Conservation (phyloP, 2,329 filamentous ascomycete genomes). For the Thelonectria rubi region DNA sequence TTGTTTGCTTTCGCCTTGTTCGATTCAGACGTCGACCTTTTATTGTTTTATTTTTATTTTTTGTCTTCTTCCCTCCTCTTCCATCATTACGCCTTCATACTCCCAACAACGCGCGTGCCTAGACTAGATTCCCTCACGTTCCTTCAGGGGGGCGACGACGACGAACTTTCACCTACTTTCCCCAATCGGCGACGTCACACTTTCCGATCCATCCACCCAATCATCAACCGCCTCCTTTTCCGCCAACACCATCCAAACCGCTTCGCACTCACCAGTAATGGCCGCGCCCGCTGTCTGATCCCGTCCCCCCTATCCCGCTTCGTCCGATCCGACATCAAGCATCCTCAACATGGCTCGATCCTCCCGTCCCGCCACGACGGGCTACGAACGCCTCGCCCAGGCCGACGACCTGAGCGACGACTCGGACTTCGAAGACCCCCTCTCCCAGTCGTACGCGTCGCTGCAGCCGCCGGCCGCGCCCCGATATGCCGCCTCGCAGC, state of each 20-base stretch:
- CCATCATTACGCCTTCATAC: neutral
- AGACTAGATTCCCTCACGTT: constrained; percentile 11
- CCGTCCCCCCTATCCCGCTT: constrained; percentile 6
- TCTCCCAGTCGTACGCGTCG: constrained; percentile 63
- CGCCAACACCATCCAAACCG: neutral
- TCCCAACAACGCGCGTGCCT: constrained; percentile 10
- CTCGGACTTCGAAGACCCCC: constrained; percentile 68
- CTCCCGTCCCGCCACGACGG: constrained; percentile 75
- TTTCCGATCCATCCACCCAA: constrained; percentile 8
- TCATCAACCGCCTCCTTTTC: neutral
- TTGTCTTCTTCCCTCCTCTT: neutral
- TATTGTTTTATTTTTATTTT: neutral
- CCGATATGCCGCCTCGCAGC: constrained; percentile 71
- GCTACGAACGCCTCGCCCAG: constrained; percentile 86
- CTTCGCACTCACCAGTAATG: constrained; percentile 29
- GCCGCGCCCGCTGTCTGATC: constrained; percentile 25
- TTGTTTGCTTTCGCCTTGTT: no score
- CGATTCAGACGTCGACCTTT: no score
- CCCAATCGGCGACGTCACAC: constrained; percentile 18
- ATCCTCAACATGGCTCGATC: constrained; percentile 66
- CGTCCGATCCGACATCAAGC: neutral
- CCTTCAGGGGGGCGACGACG: constrained; percentile 16
- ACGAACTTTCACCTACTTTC: neutral
- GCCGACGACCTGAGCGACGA: constrained; percentile 80
- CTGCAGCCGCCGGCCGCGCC: constrained; percentile 66